Conservation (phyloP, 495 filamentous ascomycete genomes). For the Cercophora scortea region DNA sequence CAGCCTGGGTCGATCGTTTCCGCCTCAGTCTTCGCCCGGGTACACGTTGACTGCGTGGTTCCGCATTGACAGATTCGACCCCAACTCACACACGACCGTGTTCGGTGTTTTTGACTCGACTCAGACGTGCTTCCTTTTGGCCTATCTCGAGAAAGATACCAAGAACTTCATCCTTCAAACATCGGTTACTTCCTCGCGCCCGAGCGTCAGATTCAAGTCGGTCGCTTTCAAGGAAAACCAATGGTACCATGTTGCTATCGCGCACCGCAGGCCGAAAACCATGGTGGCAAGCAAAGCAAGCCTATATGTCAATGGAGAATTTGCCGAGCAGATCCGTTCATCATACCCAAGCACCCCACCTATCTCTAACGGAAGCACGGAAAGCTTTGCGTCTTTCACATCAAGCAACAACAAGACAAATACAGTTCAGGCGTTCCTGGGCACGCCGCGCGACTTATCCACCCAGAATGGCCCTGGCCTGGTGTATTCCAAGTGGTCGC, state of each 20-base stretch:
- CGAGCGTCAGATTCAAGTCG: conserved; percentile 90
- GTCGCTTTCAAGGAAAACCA: conserved; percentile 59
- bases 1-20: conserved; percentile 74
- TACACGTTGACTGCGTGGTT: conserved; percentile 90
- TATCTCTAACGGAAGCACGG: conserved; percentile 46
- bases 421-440: conserved; percentile 84
- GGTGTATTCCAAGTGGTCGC: conserved; percentile 73
- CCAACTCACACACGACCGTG: conserved; percentile 79
- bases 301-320: conserved; percentile 87
- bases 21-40: conserved; percentile 59
- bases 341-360: conserved; percentile 73
- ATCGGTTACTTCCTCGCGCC: conserved; percentile 74
- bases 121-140: conserved; percentile 89
- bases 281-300: conserved; percentile 74
- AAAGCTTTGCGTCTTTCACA: conserved; percentile 52
- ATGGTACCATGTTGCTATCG: conserved; percentile 91
- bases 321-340: conserved; percentile 84
- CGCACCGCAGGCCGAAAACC: conserved; percentile 70
- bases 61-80: conserved; percentile 77
- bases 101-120: conserved; percentile 91
- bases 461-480: conserved; percentile 69
- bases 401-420: conserved; percentile 48
- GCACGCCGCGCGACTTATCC: conserved; percentile 86
- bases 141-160: conserved; percentile 92
- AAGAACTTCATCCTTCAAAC: conserved; percentile 93